phyloP scores from a whole-genome alignment of 208 protist species.

The Acanthamoeba lenticulata region DNA sequence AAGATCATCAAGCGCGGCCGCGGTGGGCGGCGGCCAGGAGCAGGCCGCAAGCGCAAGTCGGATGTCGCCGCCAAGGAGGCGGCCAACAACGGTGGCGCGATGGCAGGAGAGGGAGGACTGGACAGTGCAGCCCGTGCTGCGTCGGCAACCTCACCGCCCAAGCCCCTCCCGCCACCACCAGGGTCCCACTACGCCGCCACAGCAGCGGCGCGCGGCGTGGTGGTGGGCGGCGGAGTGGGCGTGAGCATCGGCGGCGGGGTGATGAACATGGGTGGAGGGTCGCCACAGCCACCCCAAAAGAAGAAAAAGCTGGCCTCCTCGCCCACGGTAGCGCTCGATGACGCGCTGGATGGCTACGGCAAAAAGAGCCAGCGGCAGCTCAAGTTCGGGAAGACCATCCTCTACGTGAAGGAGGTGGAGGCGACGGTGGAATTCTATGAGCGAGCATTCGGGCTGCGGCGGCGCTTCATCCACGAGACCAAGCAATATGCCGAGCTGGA shows the following conservation, averaged over 20 bases:
- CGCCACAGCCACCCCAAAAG: not conserved
- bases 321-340: not conserved
- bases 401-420: conserved; percentile 43
- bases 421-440: conserved; percentile 19
- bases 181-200: no score
- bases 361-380: not conserved
- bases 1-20: conserved; percentile 1
- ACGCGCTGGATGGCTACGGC: not conserved
- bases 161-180: no score
- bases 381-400: conserved; percentile 1
- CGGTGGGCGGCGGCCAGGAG: not conserved
- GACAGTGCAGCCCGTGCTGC: not conserved
- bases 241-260: not conserved
- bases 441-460: not conserved
- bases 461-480: conserved; percentile 19
- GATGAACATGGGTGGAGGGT: not conserved
- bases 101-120: not conserved
- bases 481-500: conserved; percentile 42
- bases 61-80: not conserved
- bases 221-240: no score
- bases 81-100: not conserved
- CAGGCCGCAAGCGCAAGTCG: not conserved
- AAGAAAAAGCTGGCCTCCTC: not conserved
- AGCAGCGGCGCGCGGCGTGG: no score
- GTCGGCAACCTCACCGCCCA: not conserved